A percentile compares a stretch with the other conserved stretches of the same genome.
These are phyloP conservation scores for Hypoxylon subgilvum DNA, from an alignment of 495 filamentous ascomycete species.

Conservation along the genomic window DNA sequence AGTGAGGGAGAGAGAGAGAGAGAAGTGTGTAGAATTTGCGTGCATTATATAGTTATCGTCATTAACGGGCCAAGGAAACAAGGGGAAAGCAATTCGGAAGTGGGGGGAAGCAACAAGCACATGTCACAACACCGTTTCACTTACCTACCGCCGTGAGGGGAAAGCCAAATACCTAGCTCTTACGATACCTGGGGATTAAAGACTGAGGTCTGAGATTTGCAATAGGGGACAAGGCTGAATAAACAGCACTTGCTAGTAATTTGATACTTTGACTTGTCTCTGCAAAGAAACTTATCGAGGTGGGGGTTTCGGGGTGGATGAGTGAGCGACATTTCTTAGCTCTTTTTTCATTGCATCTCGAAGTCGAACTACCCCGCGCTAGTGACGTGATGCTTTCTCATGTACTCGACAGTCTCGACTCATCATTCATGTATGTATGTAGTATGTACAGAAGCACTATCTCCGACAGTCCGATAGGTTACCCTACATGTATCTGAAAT, in stretches of 20 bases:
- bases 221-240: constrained; percentile 10
- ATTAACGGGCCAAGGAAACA: neutral
- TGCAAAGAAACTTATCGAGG: too few species aligned
- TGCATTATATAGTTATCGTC: constrained; percentile 16
- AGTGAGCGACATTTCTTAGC: constrained; percentile 27
- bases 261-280: too few species aligned
- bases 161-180: neutral
- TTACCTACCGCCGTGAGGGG: constrained; percentile 26
- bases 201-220: neutral
- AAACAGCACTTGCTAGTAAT: constrained; percentile 7
- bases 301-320: constrained; percentile 14
- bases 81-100: neutral
- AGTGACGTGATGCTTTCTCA: constrained; percentile 37
- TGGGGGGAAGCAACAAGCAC: constrained; percentile 13
- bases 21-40: constrained; percentile 1
- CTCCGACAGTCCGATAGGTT: constrained; percentile 3
- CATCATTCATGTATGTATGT: neutral
- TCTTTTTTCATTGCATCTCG: constrained; percentile 3
- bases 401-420: too few species aligned
- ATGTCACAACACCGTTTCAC: constrained; percentile 31
- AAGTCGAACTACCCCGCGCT: constrained; percentile 38
- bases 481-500: neutral
- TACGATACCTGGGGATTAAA: neutral
- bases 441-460: neutral
- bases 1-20: too few species aligned